Conservation (phyloP, 1,284 basidiomycete genomes). For the Ganoderma lucidum region DNA sequence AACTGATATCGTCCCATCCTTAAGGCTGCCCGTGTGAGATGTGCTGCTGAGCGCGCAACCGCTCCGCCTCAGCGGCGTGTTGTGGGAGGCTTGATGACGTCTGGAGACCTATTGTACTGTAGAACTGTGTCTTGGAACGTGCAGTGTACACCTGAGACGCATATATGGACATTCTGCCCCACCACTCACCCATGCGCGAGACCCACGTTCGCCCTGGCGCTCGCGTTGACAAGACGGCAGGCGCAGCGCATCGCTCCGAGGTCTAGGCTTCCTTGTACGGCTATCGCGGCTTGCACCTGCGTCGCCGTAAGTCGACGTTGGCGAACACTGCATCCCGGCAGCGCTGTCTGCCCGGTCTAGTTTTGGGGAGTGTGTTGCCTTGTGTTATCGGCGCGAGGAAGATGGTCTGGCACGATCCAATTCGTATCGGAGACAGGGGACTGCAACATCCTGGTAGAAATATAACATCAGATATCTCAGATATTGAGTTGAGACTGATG, state of each 20-base stretch:
- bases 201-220: background rate
- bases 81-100: constrained; percentile 4
- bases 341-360: background rate
- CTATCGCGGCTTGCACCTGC: background rate
- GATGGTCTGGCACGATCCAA: background rate
- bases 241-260: background rate
- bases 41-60: constrained; percentile 43
- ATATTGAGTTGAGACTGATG: background rate
- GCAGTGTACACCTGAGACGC: constrained; percentile 16
- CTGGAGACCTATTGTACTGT: constrained; percentile 11
- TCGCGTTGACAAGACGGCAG: background rate
- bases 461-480: background rate
- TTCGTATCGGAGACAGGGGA: background rate
- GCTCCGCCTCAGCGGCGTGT: background rate
- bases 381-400: background rate
- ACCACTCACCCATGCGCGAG: background rate
- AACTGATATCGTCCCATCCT: constrained; percentile 6
- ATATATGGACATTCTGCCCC: constrained; percentile 4
- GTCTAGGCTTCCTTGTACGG: background rate
- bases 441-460: background rate
- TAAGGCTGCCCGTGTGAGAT: constrained; percentile 55
- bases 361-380: too few relatives aligned
- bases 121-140: constrained; percentile 4
- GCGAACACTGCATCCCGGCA: constrained; percentile 1
- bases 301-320: background rate